A percentile compares a stretch with the other conserved stretches of the same genome.
These are phyloP conservation scores for Larix kaempferi DNA, from an alignment of 75 land plant genomes.

Conservation along the genomic window DNA sequence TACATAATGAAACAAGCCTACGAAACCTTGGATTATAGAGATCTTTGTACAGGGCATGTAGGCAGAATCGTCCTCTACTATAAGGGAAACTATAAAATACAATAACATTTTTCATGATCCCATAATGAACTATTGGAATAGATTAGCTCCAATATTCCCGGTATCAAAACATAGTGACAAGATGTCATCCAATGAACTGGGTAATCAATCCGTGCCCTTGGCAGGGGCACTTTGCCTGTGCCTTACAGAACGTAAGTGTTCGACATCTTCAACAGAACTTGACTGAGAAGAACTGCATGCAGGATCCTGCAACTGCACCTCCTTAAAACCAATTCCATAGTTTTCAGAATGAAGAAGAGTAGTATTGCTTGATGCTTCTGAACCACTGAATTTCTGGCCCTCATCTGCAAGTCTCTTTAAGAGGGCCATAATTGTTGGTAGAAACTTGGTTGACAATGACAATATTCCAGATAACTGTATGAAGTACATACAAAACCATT, in stretches of 20 bases:
- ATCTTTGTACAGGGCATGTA: not conserved
- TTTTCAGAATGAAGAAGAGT: slow-evolving; percentile 10
- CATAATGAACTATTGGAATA: not conserved
- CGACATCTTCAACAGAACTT: slow-evolving; percentile 16
- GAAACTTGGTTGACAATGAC: slow-evolving; percentile 50
- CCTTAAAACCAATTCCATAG: slow-evolving; percentile 2
- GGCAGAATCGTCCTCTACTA: not conserved
- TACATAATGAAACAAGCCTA: not conserved
- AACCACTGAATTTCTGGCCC: slow-evolving; percentile 27
- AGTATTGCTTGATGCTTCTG: slow-evolving; percentile 12
- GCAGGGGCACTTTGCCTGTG: slow-evolving; percentile 5
- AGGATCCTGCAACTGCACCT: not conserved
- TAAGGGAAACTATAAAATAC: not conserved
- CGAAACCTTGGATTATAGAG: not conserved
- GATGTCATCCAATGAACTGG: not conserved
- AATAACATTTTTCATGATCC: not conserved
- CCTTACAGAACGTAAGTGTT: slow-evolving; percentile 18
- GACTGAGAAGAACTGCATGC: slow-evolving; percentile 17
- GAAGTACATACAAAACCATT: not conserved
- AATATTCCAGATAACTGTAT: slow-evolving; percentile 48
- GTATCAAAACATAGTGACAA: not conserved
- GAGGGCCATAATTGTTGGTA: slow-evolving; percentile 61
- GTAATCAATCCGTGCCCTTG: not conserved
- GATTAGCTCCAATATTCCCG: not conserved
- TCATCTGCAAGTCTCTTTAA: slow-evolving; percentile 56